Evolutionary conservation across 2,329 filamentous ascomycete species (phyloP), one percentile per base, ranked within the genome.

Genomic region (Aspergillus tamarii): DNA sequence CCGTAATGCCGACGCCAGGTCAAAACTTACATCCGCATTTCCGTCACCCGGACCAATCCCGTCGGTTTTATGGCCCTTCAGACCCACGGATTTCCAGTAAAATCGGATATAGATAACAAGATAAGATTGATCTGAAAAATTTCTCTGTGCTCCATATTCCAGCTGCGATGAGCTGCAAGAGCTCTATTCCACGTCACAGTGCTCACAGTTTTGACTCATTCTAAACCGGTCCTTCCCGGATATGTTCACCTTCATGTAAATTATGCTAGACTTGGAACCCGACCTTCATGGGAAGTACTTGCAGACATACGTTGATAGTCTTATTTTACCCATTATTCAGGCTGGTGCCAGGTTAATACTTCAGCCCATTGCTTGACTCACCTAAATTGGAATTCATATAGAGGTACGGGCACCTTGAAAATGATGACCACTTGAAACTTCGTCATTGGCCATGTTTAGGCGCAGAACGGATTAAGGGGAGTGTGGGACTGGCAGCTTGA

Each of bases 81-180:
- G 52, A 54, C 52, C 52, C 52, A 54, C 16, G 4, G 11, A 10
- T 30, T 28, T n/a, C 16, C 28, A 53, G 8, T 11, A 36, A 23
- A 36, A 6, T 54, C 52, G 52, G 52, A 54, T 54, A 36, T 54
- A 54, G 52, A 54, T 54, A 36, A 36, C 43, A 21, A 21, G 52
- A 54, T 54, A 36, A 54, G 52, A 54, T 54, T 4, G 52, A 54
- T 54, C 30, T 54, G 19, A 12, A 54, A 54, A 23, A 16, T 54
- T 54, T 54, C 52, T 11, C 32, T 16, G 7, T 30, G 30, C 16
- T n/a, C 14, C 46, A 21, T 41, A 19, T 41, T 26, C 5, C 11
- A 26, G 45, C 21, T 16, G 12, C 23, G 21, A 14, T 48, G 45
- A 48, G 21, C n/a, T 48, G 6, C 16, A 26, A 12, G 45, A 48